Evolutionary conservation across 345 rosid genomes (phyloP).

Genomic region (Turritis glabra): DNA sequence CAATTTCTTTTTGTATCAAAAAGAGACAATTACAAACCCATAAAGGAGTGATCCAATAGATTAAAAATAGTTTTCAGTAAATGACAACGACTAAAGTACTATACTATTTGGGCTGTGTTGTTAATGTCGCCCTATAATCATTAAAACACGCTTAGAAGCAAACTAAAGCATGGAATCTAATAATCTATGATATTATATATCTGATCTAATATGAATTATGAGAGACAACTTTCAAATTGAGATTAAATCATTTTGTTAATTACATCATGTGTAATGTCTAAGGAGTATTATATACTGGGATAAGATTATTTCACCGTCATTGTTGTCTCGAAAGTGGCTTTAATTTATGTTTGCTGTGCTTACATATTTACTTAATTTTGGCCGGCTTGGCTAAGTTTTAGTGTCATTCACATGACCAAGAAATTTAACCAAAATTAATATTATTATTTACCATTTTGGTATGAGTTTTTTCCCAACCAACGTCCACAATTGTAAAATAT

Average conservation of each 20-base stretch:
- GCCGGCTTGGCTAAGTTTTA: no score
- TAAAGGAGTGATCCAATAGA: neutral
- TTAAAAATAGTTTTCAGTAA: neutral
- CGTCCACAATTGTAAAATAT: neutral
- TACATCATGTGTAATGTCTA: no score
- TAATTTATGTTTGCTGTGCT: no score
- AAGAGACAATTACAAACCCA: neutral
- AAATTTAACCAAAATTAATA: neutral
- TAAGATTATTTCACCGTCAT: no score
- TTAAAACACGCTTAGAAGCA: conserved; percentile 93
- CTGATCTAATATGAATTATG: neutral
- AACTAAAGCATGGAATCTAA: conserved; percentile 42
- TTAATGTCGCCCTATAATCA: conserved; percentile 50
- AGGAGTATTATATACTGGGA: no score
- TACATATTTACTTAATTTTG: no score
- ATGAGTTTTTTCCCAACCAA: neutral
- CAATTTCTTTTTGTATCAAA: neutral
- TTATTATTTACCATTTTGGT: neutral
- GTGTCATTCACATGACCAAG: no score
- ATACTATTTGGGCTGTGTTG: neutral
- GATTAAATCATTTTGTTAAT: neutral
- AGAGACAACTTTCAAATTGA: conserved; percentile 1
- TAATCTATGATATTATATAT: neutral
- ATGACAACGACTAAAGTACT: neutral
- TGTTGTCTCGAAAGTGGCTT: no score